A percentile compares a stretch with the other conserved stretches of the same genome.
These are phyloP conservation scores for Rossbeevera mucosa DNA, from an alignment of 768 basidiomycete species.

Conservation along the genomic window DNA sequence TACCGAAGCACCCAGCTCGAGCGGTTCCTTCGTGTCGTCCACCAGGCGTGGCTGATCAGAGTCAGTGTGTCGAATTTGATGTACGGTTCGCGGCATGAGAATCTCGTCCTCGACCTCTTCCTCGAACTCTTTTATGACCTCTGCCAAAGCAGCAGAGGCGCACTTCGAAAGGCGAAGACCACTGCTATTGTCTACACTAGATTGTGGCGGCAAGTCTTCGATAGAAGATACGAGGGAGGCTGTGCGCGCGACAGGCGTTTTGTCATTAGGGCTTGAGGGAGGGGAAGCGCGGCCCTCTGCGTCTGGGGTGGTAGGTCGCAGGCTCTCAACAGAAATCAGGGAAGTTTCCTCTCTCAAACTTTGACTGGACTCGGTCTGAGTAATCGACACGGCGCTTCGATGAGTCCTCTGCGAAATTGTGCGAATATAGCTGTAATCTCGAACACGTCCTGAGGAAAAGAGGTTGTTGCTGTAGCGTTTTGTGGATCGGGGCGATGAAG, in stretches of 20 bases:
- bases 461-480: constrained; percentile 85
- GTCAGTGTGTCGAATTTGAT: constrained; percentile 37
- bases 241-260: constrained; percentile 38
- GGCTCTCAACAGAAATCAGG: constrained; percentile 41
- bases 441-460: constrained; percentile 75
- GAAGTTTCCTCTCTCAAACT: constrained; percentile 44
- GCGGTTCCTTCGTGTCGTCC: constrained; percentile 17
- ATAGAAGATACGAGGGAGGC: constrained; percentile 38
- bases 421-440: constrained; percentile 69
- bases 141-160: constrained; percentile 70
- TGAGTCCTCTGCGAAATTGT: constrained; percentile 44
- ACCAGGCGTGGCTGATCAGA: constrained; percentile 21
- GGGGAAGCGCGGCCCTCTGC: constrained; percentile 38
- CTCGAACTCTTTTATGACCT: constrained; percentile 74
- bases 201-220: constrained; percentile 24
- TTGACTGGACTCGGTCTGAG: constrained; percentile 43
- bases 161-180: constrained; percentile 38
- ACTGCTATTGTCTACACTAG: constrained; percentile 11
- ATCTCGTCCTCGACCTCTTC: constrained; percentile 73
- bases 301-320: constrained; percentile 57
- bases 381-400: constrained; percentile 37
- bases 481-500: constrained; percentile 42
- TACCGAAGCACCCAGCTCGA: constrained; percentile 22
- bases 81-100: constrained; percentile 61
- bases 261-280: constrained; percentile 41